Evolutionary conservation across 2,329 filamentous ascomycete genomes (phyloP), one percentile per base, ranked within the genome.

Genomic region (Aureobasidium lini): DNA sequence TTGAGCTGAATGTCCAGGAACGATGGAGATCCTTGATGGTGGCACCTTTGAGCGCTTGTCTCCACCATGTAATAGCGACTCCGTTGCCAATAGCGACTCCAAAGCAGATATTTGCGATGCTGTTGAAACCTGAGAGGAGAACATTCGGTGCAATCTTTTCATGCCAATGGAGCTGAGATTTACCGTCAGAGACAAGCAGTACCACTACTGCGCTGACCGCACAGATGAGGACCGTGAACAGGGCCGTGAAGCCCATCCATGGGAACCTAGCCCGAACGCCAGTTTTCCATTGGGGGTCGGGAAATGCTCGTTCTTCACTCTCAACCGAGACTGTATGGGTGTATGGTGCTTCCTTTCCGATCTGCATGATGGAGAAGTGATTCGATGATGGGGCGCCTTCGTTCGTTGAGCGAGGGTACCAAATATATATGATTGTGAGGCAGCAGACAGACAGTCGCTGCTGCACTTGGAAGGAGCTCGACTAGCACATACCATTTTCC

Each of bases 41-140:
- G 2, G 62, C 61, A 8, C 66, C 66, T 43, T 64, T 61, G 1
- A 68, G 44, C 8, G 63, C 64, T 34, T 64, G 63, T 15, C 66
- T 57, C 66, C 65, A 67, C 66, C 66, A 67, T 2, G 66, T 65
- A 16, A 67, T 67, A 0, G 65, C 64, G 16, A 67, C 62, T 7
- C 66, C 66, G 6, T 67, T 65, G 6, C 64, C 65, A 32, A 67
- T 67, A 0, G 66, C 66, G 6, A 67, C 60, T 1, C 63, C 62
- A 11, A 67, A 63, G 34, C 57, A 59, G 5, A 67, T 31, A 32
- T 64, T 67, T 2, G 62, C 40, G 4, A 64, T 49, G 29, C 60
- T 64, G 46, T 67, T 67, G 29, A 66, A 54, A 5, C 61, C n/a
- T n/a, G n/a, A n/a, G n/a, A n/a, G n/a, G n/a, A n/a, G n/a, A n/a